Percentiles rank a stretch among this genome's conserved stretches.
Conservation (phyloP, 768 basidiomycete genomes). For the Pseudohyphozyma bogoriensis region DNA sequence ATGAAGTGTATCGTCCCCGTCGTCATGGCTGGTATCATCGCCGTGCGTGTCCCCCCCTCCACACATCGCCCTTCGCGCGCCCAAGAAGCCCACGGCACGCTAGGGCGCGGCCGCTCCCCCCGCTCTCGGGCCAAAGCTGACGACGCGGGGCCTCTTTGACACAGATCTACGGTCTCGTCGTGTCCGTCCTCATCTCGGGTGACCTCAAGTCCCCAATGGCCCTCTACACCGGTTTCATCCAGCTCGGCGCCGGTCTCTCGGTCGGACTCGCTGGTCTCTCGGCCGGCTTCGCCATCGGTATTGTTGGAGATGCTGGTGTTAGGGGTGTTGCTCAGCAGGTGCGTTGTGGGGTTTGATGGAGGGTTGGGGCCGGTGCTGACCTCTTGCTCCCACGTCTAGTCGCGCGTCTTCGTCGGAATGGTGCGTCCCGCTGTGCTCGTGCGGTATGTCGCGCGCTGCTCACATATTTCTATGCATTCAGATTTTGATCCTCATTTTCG, state of each 20-base stretch:
- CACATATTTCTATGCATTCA: too few species aligned
- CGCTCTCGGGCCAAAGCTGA: too few species aligned
- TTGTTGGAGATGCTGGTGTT: constrained; percentile 98
- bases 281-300: constrained; percentile 93
- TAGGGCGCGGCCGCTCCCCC: too few species aligned
- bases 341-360: too few species aligned
- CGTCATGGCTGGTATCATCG: constrained; percentile 99
- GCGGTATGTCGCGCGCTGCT: too few species aligned
- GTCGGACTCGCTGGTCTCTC: constrained; percentile 91
- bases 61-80: background rate
- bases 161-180: constrained; percentile 75
- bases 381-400: too few species aligned
- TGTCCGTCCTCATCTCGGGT: constrained; percentile 89
- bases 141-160: too few species aligned
- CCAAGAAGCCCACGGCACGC: background rate
- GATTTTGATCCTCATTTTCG: too few species aligned
- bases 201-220: constrained; percentile 66
- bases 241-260: constrained; percentile 84
- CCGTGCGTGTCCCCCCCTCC: constrained; percentile 67
- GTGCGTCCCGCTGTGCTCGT: too few species aligned
- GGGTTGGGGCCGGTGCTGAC: too few species aligned
- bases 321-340: constrained; percentile 93
- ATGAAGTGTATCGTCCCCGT: constrained; percentile 96
- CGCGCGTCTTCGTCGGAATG: too few species aligned
- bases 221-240: constrained; percentile 84